Percentiles rank a stretch among this genome's conserved stretches.
These are phyloP conservation scores for Venturia carpophila DNA, from an alignment of 2,329 filamentous ascomycete genomes.

Conservation along the genomic window DNA sequence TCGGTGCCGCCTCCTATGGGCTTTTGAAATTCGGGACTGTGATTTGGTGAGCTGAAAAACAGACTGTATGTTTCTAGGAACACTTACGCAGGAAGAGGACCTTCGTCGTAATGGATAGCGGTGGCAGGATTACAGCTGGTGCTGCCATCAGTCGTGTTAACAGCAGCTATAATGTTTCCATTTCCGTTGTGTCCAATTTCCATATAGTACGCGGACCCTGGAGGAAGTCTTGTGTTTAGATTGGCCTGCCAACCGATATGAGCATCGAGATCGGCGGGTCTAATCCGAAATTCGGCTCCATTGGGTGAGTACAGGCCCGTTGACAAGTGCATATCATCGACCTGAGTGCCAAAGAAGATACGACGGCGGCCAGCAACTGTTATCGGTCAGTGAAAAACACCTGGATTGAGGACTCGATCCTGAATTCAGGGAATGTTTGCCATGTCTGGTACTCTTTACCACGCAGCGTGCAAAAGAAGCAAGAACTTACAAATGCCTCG, in stretches of 20 bases:
- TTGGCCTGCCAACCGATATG: slow-evolving; percentile 38
- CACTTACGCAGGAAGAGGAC: not conserved
- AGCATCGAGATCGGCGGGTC: slow-evolving; percentile 40
- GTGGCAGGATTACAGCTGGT: not conserved
- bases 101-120: slow-evolving; percentile 33
- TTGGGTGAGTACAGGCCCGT: slow-evolving; percentile 29
- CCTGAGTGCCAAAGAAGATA: slow-evolving; percentile 44
- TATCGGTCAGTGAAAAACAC: not conserved
- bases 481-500: slow-evolving; percentile 35
- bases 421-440: too few species aligned
- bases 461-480: too few species aligned
- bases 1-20: slow-evolving; percentile 44
- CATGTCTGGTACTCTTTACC: too few species aligned
- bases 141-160: slow-evolving; percentile 17
- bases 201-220: slow-evolving; percentile 45
- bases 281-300: slow-evolving; percentile 39
- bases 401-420: too few species aligned
- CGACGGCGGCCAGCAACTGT: slow-evolving; percentile 43
- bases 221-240: slow-evolving; percentile 42
- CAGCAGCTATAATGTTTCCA: slow-evolving; percentile 40
- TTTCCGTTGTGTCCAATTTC: slow-evolving; percentile 52
- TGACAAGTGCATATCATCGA: slow-evolving; percentile 50
- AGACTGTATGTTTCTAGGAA: not conserved
- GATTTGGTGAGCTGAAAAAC: not conserved
- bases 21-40: slow-evolving; percentile 35